Conservation (phyloP, 345 rosid genomes). For the Eucalyptus albens region DNA sequence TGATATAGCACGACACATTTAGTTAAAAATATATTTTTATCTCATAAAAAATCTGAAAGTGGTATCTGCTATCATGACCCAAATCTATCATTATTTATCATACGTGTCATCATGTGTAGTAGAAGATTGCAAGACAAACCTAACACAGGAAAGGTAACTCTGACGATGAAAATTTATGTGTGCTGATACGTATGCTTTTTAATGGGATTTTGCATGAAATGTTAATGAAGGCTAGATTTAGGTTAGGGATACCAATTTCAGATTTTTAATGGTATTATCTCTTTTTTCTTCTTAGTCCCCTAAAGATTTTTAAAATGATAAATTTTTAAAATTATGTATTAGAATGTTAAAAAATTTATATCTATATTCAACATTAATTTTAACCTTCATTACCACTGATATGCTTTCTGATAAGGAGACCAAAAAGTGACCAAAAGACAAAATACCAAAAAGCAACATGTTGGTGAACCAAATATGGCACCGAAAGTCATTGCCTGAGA, state of each 20-base stretch:
- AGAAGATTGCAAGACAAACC: not conserved
- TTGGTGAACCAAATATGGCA: not conserved
- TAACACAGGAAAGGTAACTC: accelerated
- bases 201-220: not conserved
- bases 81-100: not conserved
- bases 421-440: not conserved
- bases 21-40: not conserved
- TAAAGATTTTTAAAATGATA: not conserved
- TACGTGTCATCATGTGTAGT: not conserved
- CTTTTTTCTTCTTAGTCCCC: not conserved
- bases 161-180: no score
- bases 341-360: not conserved
- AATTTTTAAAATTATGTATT: no score
- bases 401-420: not conserved
- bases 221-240: not conserved
- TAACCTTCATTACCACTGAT: not conserved
- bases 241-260: not conserved
- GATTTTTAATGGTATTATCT: not conserved
- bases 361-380: not conserved
- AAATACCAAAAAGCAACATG: not conserved
- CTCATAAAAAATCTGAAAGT: not conserved
- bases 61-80: not conserved
- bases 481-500: not conserved
- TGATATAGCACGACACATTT: not conserved
- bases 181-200: not conserved